Evolutionary conservation across 495 filamentous ascomycete genomes (phyloP).

Genomic region (Podospora anserina): DNA sequence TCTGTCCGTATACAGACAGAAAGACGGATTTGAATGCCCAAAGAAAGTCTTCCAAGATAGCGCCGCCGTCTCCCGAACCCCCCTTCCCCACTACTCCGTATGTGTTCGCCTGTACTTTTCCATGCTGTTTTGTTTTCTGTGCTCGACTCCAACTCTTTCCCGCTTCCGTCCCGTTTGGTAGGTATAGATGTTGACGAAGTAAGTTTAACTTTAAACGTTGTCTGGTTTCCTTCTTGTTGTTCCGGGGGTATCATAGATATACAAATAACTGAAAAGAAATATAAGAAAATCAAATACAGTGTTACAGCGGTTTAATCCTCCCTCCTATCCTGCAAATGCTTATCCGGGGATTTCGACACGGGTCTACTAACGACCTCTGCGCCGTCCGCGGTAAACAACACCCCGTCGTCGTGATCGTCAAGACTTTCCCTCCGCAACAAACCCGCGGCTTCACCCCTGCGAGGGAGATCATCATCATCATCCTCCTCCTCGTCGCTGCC

Average conservation of each 20-base stretch:
- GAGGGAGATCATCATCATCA: slow-evolving; percentile 17
- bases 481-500: slow-evolving; percentile 24
- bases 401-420: slow-evolving; percentile 18
- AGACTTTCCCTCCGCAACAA: slow-evolving; percentile 22
- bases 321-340: background rate
- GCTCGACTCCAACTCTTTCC: background rate
- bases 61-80: too few species aligned
- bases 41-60: background rate
- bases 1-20: background rate
- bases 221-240: background rate
- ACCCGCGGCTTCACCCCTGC: slow-evolving; percentile 25
- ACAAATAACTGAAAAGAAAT: background rate
- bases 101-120: background rate
- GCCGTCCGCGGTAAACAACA: slow-evolving; percentile 27
- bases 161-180: background rate
- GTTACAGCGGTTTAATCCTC: background rate
- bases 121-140: background rate
- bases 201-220: background rate
- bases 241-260: background rate
- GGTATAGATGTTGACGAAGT: background rate
- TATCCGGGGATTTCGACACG: background rate
- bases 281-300: background rate
- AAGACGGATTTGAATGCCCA: too few species aligned
- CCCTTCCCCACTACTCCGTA: background rate
- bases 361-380: slow-evolving; percentile 18